Percentiles rank a stretch among this genome's conserved stretches.
Evolutionary conservation across 176 grass and related monocot genomes (phyloP).

Genomic region (Oryza glumipatula): DNA sequence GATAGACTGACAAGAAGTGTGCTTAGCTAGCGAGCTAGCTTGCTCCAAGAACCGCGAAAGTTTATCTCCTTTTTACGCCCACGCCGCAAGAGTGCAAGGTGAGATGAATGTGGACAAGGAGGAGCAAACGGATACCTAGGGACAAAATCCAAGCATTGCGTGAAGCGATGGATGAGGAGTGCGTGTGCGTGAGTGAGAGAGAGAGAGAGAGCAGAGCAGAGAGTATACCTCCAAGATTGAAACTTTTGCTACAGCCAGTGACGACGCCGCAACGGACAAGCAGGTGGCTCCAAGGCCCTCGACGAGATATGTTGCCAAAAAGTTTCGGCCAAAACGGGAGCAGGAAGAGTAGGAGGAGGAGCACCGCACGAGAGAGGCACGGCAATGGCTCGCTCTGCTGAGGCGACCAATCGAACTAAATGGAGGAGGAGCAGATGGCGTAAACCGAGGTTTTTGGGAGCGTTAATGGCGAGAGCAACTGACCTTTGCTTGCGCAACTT

Average conservation of each 20-base stretch:
- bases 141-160: slow-evolving; percentile 25
- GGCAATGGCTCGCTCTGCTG: neutral
- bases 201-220: neutral
- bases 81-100: neutral
- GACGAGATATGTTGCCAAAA: neutral
- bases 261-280: slow-evolving; percentile 40
- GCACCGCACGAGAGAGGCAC: neutral
- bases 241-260: slow-evolving; percentile 41
- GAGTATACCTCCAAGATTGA: slow-evolving; percentile 40
- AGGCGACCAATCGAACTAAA: neutral
- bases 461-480: slow-evolving; percentile 14
- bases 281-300: slow-evolving; percentile 43
- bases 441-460: neutral
- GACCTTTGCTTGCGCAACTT: neutral
- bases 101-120: slow-evolving; percentile 22
- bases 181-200: neutral
- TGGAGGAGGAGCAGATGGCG: neutral
- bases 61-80: neutral
- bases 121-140: slow-evolving; percentile 30
- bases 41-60: slow-evolving; percentile 23
- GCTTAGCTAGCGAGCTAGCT: neutral
- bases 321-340: slow-evolving; percentile 10
- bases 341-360: neutral
- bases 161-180: neutral
- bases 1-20: neutral